These are phyloP conservation scores for Podospora appendiculata DNA, from an alignment of 495 filamentous ascomycete genomes.

Conservation along the genomic window DNA sequence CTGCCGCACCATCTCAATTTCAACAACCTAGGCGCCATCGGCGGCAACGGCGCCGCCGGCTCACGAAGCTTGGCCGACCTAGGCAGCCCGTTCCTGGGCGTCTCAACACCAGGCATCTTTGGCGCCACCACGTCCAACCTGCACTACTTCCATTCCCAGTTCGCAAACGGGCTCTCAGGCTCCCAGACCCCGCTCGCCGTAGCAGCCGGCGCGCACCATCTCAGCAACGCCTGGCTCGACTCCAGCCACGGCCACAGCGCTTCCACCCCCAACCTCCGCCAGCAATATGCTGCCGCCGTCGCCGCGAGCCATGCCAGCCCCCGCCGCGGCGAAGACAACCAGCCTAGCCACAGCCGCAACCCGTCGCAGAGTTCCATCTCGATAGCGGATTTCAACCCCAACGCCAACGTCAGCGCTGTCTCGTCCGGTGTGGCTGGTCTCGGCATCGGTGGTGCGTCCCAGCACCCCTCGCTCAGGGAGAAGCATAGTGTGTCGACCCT, in stretches of 20 bases:
- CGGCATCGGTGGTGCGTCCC: slow-evolving; percentile 8
- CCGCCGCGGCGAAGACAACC: neutral
- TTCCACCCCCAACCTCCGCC: slow-evolving; percentile 20
- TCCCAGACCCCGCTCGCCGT: slow-evolving; percentile 81
- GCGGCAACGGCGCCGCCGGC: slow-evolving; percentile 9
- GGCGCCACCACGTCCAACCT: slow-evolving; percentile 75
- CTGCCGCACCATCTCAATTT: slow-evolving; percentile 30
- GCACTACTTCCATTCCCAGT: slow-evolving; percentile 82
- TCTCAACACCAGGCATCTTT: slow-evolving; percentile 68
- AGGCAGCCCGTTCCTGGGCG: slow-evolving; percentile 57
- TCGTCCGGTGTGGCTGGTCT: slow-evolving; percentile 3
- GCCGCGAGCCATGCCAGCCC: neutral
- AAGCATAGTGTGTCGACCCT: slow-evolving; percentile 48
- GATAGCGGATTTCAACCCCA: slow-evolving; percentile 25
- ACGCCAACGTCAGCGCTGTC: neutral
- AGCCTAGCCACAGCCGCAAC: slow-evolving; percentile 30
- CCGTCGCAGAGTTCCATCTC: slow-evolving; percentile 38
- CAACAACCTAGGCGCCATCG: neutral
- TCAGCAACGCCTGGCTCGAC: slow-evolving; percentile 33
- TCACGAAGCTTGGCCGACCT: slow-evolving; percentile 34
- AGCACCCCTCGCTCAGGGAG: slow-evolving; percentile 26
- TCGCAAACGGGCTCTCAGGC: slow-evolving; percentile 71
- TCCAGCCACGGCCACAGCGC: slow-evolving; percentile 21
- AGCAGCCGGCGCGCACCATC: slow-evolving; percentile 58
- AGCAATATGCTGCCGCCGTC: slow-evolving; percentile 3